Evolutionary conservation across 208 protist species (phyloP).

Genomic region (Leishmania braziliensis): DNA sequence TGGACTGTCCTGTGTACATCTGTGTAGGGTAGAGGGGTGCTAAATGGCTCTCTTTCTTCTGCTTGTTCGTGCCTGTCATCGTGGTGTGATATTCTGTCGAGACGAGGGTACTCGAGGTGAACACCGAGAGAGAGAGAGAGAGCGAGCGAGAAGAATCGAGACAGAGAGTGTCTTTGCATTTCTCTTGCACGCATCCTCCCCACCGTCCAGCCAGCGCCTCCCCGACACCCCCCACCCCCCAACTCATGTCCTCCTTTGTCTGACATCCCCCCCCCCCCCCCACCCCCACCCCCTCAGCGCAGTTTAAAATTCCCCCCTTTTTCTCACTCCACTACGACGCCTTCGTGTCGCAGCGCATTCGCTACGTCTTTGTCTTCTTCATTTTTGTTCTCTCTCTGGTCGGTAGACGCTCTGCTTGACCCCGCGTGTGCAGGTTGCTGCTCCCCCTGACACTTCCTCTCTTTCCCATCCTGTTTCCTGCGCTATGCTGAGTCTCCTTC

Average conservation of each 20-base stretch:
- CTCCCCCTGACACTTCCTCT: constrained; percentile 4
- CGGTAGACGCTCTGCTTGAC: background rate
- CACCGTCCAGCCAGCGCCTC: background rate
- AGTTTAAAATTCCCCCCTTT: background rate
- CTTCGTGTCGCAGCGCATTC: background rate
- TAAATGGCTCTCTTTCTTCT: background rate
- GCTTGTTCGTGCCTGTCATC: background rate
- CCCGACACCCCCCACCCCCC: background rate
- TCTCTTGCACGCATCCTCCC: background rate
- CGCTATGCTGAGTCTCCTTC: background rate
- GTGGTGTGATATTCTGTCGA: background rate
- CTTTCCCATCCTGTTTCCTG: background rate
- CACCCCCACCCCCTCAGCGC: background rate
- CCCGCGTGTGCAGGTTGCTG: background rate
- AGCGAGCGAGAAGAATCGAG: background rate
- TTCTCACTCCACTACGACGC: background rate
- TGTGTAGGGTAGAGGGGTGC: background rate
- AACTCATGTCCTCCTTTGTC: background rate
- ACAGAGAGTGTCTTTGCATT: background rate
- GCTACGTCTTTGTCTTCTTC: background rate
- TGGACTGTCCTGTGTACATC: background rate
- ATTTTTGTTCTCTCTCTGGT: background rate
- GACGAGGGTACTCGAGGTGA: background rate
- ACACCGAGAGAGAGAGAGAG: background rate
- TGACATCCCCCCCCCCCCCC: too few species aligned